Evolutionary conservation across 768 basidiomycete genomes (phyloP), one percentile per base, ranked within the genome.

Genomic region (Amyloporia xantha): DNA sequence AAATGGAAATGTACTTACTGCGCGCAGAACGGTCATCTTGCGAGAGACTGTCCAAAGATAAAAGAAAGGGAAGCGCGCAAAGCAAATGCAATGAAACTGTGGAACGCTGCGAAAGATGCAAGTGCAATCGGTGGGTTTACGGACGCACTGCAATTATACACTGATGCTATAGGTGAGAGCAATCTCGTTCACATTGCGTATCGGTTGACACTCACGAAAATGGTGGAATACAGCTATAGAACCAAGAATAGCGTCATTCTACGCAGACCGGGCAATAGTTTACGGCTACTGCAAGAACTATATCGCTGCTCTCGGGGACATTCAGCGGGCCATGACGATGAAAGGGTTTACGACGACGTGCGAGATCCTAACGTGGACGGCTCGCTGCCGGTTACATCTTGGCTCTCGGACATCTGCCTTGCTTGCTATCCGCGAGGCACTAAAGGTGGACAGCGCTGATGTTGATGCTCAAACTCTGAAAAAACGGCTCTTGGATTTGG

Each of bases 381-480:
- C 52, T 9, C 43, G 48, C 3, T 49, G 48, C 19, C 52, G 44
- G n/a, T 26, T 53, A 5, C 30, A 28, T 17, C 43, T 49, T 9
- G 52, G 52, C 2, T 53, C 47, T 1, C 27, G 23, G 5, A 2
- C 41, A 3, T 2, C 52, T 15, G 52, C 52, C 11, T 21, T 53
- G 21, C 20, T 49, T 24, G 48, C 44, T 13, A 35, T 41, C 5
- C 19, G 30, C 2, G 43, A 53, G 4, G 52, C 44, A 7, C 33
- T 53, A 12, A 17, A 21, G 2, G 9, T 53, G 25, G 48, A 53
- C 25, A 36, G 42, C 23, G 21, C 5, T 10, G 11, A 53, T 30
- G 10, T 10, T 5, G 41, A 28, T 21, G 52, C 43, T 25, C 26
- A n/a, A 9, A n/a, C 33, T 2, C 39, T 53, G 41, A 36, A 23